These are phyloP conservation scores for Nannochloris sp. DNA, from an alignment of 139 green algal species.

Conservation along the genomic window DNA sequence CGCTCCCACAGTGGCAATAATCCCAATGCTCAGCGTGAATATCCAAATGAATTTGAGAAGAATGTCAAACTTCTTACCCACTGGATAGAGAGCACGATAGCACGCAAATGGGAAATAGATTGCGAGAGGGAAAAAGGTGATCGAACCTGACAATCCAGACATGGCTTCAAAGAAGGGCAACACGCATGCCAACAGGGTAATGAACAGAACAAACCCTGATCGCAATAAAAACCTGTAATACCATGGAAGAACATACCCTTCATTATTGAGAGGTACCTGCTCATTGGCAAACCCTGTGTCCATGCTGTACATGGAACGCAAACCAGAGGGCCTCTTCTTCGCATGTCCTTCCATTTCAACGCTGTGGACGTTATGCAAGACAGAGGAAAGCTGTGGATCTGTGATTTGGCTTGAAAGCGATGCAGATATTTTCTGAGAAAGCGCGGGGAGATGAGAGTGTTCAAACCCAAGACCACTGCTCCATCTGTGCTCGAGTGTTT, in stretches of 20 bases:
- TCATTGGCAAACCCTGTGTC: conserved; percentile 20
- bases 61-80: conserved; percentile 5
- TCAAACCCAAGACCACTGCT: conserved; percentile 1
- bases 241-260: not conserved
- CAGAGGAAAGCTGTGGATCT: not conserved
- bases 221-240: not conserved
- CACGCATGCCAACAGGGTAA: conserved; percentile 19
- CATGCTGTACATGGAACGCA: conserved; percentile 7
- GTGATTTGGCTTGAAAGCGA: not conserved
- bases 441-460: not conserved
- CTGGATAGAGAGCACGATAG: not conserved
- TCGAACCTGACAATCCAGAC: conserved; percentile 16
- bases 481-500: not conserved
- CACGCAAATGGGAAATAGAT: conserved; percentile 17
- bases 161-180: conserved; percentile 30
- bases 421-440: not conserved
- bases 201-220: conserved; percentile 12
- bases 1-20: not conserved
- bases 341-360: not conserved
- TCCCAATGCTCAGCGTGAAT: not conserved
- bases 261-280: conserved; percentile 4
- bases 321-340: not conserved
- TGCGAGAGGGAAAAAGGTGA: conserved; percentile 28
- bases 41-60: not conserved
- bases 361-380: not conserved